Conservation (phyloP, 306 rosid genomes). For the Mimosa pudica region DNA sequence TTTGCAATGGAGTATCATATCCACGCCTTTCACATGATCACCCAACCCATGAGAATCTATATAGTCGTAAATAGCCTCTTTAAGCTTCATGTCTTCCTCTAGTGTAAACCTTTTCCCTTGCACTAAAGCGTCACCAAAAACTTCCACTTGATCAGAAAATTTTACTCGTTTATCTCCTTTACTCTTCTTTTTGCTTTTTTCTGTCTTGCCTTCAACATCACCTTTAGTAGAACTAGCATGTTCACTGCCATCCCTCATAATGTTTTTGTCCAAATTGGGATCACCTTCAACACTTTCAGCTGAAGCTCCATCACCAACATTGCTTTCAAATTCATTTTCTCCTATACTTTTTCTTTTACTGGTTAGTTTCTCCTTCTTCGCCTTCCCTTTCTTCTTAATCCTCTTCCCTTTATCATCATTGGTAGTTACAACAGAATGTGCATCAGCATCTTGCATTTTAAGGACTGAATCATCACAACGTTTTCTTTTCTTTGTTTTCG, state of each 20-base stretch:
- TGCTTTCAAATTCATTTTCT: conserved; percentile 17
- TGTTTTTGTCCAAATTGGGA: not conserved
- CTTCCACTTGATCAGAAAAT: conserved; percentile 64
- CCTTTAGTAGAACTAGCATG: conserved; percentile 3
- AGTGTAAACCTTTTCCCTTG: conserved; percentile 63
- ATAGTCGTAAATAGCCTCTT: conserved; percentile 54
- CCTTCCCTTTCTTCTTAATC: conserved; percentile 14
- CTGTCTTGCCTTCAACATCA: conserved; percentile 24
- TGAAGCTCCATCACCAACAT: conserved; percentile 1
- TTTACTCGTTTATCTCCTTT: conserved; percentile 46
- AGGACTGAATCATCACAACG: not conserved
- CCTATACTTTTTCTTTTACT: conserved; percentile 8
- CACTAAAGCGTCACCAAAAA: conserved; percentile 43
- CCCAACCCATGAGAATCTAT: conserved; percentile 58
- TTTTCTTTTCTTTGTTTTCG: not conserved
- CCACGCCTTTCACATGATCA: conserved; percentile 50
- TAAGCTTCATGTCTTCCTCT: conserved; percentile 70
- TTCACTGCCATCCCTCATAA: conserved; percentile 11
- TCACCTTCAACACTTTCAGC: conserved; percentile 19
- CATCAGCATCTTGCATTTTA: not conserved
- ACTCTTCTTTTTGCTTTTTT: conserved; percentile 30
- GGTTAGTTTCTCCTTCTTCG: not conserved
- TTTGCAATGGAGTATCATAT: conserved; percentile 49
- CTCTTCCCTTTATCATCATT: conserved; percentile 27
- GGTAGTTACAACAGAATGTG: not conserved